Base-by-base conservation (phyloP, 768 basidiomycete species). In the Macrolepiota fuliginosa region DNA sequence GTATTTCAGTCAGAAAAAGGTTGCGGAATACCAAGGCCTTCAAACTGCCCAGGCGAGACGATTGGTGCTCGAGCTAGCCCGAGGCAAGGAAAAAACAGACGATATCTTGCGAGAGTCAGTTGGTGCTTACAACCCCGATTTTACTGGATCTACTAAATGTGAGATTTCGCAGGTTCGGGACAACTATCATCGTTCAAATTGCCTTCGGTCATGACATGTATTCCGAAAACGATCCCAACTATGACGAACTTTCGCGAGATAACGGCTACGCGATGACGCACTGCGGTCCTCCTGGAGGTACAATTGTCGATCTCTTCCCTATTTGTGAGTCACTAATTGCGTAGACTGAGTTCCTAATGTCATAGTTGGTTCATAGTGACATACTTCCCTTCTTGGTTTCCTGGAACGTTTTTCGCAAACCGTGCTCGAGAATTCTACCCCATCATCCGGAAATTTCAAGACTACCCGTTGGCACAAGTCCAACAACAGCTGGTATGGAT, bases 321-420 rank as follows among this genome's bases (percentile, higher is more conserved):
- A 46, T 61, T 2, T 29, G 59, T 61, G 11, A 32, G 59, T 24
- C 35, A 27, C 27, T 0, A 32, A n/a, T 15, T 24, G 25, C 12
- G 24, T 24, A 1, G 5, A 15, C 3, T 29, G 10, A 24, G 12
- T 22, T 19, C 15, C 13, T 29, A 3, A 42, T 13, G 29, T 2
- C 22, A 10, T 24, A 56, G 32, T 10, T 29, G 7, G 13, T 10
- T 52, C 3, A 4, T 17, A 68, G 68, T 69, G 19, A 61, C 62
- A 36, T 61, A 68, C 25, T 62, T 69, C 25, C 69, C 69, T n/a
- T 68, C 67, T n/a, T 70, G 69, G 69, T 67, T 70, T 35, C 69
- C 69, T 17, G 69, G 69, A 3, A 63, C 69, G 22, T 61, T 65
- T 51, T 70, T 63, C 17, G 66, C 67, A 3, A 42, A 46, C 3